Conservation (phyloP, 176 grass and related monocot genomes). For the Oryza glumipatula region DNA sequence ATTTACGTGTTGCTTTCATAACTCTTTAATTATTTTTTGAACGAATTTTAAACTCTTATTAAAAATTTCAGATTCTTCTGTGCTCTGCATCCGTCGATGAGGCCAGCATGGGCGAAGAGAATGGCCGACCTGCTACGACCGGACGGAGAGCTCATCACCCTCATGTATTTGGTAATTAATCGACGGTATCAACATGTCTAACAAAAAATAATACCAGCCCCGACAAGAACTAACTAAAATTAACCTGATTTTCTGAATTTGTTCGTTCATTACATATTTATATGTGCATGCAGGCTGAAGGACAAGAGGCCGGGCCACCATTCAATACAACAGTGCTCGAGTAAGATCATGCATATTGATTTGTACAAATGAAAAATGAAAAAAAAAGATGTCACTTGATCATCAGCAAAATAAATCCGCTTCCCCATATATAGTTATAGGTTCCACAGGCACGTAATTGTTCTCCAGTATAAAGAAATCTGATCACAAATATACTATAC, state of each 20-base stretch:
- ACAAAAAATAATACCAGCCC: background rate
- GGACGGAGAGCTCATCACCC: conserved; percentile 81
- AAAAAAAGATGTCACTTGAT: too few relatives aligned
- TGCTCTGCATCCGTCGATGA: conserved; percentile 64
- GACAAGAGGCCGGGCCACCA: conserved; percentile 47
- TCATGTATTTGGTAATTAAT: conserved; percentile 69
- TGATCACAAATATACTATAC: too few relatives aligned
- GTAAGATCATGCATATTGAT: conserved; percentile 17
- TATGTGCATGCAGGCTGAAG: conserved; percentile 31
- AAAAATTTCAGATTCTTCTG: conserved; percentile 63
- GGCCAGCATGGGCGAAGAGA: conserved; percentile 72
- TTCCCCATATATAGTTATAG: too few relatives aligned
- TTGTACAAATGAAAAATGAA: background rate
- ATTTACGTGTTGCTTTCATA: background rate
- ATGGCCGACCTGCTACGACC: conserved; percentile 59
- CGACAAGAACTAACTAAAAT: background rate
- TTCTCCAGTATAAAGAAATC: too few relatives aligned
- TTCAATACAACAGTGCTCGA: conserved; percentile 50
- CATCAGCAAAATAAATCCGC: too few relatives aligned
- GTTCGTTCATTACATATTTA: background rate
- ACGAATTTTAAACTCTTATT: background rate
- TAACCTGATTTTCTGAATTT: too few relatives aligned
- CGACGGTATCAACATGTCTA: background rate
- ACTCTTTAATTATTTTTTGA: background rate
- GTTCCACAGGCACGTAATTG: too few relatives aligned